Percentiles rank a stretch among this genome's conserved stretches.
Evolutionary conservation across 106 monocot species (phyloP).

Genomic region (Dactylorhiza incarnata): DNA sequence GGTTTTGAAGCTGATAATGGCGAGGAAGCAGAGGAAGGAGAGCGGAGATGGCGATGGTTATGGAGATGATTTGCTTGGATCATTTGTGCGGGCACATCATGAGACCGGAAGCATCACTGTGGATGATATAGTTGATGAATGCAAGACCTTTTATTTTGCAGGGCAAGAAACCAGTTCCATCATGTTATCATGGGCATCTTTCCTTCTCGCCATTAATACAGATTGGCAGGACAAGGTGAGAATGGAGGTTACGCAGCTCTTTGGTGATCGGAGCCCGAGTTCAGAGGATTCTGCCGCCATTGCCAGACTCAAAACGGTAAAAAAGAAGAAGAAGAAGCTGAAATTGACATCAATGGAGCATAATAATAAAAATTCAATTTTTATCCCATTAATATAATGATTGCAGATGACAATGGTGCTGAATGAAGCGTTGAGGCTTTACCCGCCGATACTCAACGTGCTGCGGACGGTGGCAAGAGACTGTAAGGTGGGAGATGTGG

Average conservation of each 20-base stretch:
- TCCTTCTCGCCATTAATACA: conserved; percentile 33
- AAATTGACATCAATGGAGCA: no score
- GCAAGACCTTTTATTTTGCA: conserved; percentile 56
- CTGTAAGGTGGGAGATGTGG: conserved; percentile 15
- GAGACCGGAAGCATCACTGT: conserved; percentile 17
- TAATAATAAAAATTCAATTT: neutral
- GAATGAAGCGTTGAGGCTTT: conserved; percentile 42
- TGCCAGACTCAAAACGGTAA: neutral
- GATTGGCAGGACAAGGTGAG: conserved; percentile 47
- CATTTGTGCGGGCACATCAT: conserved; percentile 18
- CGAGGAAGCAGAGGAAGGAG: conserved; percentile 1
- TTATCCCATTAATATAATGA: no score
- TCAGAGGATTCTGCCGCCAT: conserved; percentile 24
- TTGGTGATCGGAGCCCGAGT: conserved; percentile 20
- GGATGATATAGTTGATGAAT: conserved; percentile 48
- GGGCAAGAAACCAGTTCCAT: conserved; percentile 46
- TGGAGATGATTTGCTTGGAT: conserved; percentile 36
- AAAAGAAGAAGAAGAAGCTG: no score
- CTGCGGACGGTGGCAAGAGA: neutral
- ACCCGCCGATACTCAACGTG: conserved; percentile 25
- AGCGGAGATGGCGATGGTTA: conserved; percentile 1
- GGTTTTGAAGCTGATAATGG: conserved; percentile 16
- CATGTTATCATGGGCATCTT: conserved; percentile 40
- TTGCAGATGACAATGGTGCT: conserved; percentile 50
- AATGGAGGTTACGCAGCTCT: conserved; percentile 25